Base-by-base conservation (phyloP, 164 flowering plant genomes). In the Dillenia turbinata region DNA sequence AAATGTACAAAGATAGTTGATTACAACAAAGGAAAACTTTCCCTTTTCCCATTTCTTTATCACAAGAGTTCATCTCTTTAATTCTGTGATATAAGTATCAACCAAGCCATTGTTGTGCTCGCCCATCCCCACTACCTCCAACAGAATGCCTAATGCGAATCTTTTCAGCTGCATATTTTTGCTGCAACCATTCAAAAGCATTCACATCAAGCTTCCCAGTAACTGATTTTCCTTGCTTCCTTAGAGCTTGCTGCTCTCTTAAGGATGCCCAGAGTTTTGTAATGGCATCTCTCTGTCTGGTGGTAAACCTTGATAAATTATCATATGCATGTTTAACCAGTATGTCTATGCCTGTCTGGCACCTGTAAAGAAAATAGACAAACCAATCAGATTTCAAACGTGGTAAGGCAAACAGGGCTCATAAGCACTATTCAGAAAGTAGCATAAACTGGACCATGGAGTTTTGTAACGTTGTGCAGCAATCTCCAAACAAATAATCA, bases 171-270 rank as follows among this genome's bases (percentile, higher is more conserved):
- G 97, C 52, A 49, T 49, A 12, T 49, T 49, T n/a, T 49, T n/a
- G 75, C 70, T 94, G 99, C 19, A 91, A 88, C 77, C 68, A 78
- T 66, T 94, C 99, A 66, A 91, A 94, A 45, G 68, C 99, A 77
- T 85, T 89, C 73, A 91, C 86, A 70, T 91, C 97, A 43, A 94
- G 96, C 73, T 91, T 94, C 56, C 99, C 97, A 0, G 85, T 77
- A 17, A 84, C 86, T 12, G 98, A 90, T 71, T 86, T 94, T 61
- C 99, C 99, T 67, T 94, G 96, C 76, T 86, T 94, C 63, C 94
- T 69, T 3, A 86, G 85, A 53, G 66, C 65, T 56, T 85, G 93
- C 57, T 91, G 97, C 57, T 91, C 97, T 22, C 83, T 70, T 33
- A 91, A 79, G 5, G 99, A 94, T 16, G 81, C 77, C 97, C 97